Base-by-base conservation (phyloP, 2,329 filamentous ascomycete genomes). In the Cercospora beticola region DNA sequence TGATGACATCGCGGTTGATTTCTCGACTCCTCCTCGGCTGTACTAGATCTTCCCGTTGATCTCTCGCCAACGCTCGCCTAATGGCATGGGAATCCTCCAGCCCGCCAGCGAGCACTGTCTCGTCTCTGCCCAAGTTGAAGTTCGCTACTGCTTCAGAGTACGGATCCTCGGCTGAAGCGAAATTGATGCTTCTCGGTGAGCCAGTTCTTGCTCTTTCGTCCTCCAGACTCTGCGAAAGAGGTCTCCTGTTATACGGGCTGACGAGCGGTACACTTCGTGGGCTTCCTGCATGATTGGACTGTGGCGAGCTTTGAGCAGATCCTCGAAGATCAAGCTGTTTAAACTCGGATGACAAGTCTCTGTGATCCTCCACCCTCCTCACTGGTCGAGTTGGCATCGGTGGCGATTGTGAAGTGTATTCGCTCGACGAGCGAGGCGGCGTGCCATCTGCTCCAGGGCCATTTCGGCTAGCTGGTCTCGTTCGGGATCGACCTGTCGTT, bases 91-190 rank as follows among this genome's bases (percentile, higher is more conserved):
- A 33, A 26, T 68, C 66, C 9, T 65, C 52, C 7, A 65, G 66
- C 9, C 63, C 66, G 10, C 66, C 66, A 14, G 66, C 54, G 1
- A 65, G 56, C 1, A 68, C 64, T 5, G 66, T 28, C 31, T 68
- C 66, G 26, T 68, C 66, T 59, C 59, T 28, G 9, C 46, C 31
- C 10, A 70, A 43, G 36, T 70, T 68, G 33, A 64, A 68, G 43
- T 65, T 60, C 5, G 68, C 68, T n/a, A 62, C 66, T 21, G 62
- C 46, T 36, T 70, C 68, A 1, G 68, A 64, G 21, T 65, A 70
- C 10, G 65, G 65, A 46, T 70, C 68, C 30, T 64, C 62, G 8
- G 43, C 28, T 4, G 62, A 64, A n/a, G 62, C 46, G 23, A 64
- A 64, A 18, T 40, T 36, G 23, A 59, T 28, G 52, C 26, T 30